These are phyloP conservation scores for Pulveroboletus sp. DNA, from an alignment of 768 basidiomycete genomes.

Conservation along the genomic window DNA sequence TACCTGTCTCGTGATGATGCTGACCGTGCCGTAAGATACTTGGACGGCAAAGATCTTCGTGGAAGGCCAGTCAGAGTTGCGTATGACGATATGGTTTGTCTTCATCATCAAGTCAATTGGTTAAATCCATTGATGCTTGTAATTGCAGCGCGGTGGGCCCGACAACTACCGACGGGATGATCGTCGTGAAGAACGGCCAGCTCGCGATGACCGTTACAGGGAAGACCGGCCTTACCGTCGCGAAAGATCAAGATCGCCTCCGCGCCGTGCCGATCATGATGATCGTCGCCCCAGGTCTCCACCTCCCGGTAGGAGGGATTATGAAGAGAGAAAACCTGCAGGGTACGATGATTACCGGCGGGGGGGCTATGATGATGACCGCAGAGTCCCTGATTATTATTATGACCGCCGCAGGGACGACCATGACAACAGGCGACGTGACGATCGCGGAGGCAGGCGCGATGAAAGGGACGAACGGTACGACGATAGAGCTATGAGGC, in stretches of 20 bases:
- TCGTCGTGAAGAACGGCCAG: conserved; percentile 53
- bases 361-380: conserved; percentile 75
- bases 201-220: conserved; percentile 54
- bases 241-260: conserved; percentile 80
- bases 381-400: conserved; percentile 79
- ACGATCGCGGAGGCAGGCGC: conserved; percentile 70
- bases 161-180: conserved; percentile 79
- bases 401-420: conserved; percentile 87
- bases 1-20: conserved; percentile 87
- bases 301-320: conserved; percentile 67
- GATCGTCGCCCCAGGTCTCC: conserved; percentile 83
- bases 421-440: conserved; percentile 50
- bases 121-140: not conserved
- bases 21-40: conserved; percentile 84
- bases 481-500: conserved; percentile 71
- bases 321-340: conserved; percentile 84
- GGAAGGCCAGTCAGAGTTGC: conserved; percentile 75
- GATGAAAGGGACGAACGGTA: conserved; percentile 81
- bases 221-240: conserved; percentile 57
- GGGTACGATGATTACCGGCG: conserved; percentile 90
- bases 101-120: not conserved
- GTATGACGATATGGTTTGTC: conserved; percentile 56
- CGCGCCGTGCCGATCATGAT: conserved; percentile 66
- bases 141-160: conserved; percentile 53
- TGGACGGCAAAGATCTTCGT: conserved; percentile 85